Evolutionary conservation across 2,329 filamentous ascomycete genomes (phyloP).

Genomic region (Diaporthe sp.): DNA sequence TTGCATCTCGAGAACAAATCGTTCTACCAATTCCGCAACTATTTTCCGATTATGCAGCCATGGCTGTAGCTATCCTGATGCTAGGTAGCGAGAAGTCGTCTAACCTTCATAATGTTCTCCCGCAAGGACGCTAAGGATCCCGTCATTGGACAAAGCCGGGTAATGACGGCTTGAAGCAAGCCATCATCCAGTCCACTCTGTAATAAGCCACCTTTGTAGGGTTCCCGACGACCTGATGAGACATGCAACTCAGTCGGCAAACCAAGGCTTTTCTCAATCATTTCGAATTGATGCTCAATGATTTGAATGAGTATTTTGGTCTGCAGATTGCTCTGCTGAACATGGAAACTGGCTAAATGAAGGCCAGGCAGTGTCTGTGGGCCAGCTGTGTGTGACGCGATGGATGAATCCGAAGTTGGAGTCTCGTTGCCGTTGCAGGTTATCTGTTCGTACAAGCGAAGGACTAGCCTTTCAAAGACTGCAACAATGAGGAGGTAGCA

Average conservation of each 20-base stretch:
- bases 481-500: not conserved
- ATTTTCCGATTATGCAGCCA: not conserved
- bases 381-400: not conserved
- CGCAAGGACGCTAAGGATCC: not conserved
- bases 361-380: not conserved
- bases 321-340: conserved; percentile 1
- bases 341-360: not conserved
- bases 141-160: not conserved
- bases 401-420: not conserved
- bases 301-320: not conserved
- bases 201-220: not conserved
- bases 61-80: not conserved
- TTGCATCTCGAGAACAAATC: no score
- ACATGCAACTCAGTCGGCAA: not conserved
- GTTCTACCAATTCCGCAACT: no score
- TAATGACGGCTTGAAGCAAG: not conserved
- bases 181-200: not conserved
- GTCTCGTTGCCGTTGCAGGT: not conserved
- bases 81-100: not conserved
- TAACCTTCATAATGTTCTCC: not conserved
- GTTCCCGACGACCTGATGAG: not conserved
- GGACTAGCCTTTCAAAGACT: not conserved
- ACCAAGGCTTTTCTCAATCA: not conserved
- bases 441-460: not conserved
- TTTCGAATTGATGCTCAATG: conserved; percentile 8